Percentiles rank a stretch among this genome's conserved stretches.
phyloP scores from a whole-genome alignment of 768 basidiomycete genomes.

The Goffeauzyma gilvescens region DNA sequence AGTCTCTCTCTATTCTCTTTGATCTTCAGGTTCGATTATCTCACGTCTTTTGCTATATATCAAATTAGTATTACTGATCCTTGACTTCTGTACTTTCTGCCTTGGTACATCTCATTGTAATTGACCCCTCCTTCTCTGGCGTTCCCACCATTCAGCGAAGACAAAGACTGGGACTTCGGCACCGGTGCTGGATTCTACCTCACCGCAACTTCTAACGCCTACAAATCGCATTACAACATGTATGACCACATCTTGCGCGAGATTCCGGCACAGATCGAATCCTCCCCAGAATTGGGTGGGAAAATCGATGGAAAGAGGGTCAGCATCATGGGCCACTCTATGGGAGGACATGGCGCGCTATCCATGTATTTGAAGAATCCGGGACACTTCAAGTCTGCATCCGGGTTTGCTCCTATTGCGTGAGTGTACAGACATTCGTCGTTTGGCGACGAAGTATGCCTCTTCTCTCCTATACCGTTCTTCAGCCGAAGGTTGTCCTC shows the following conservation, averaged over 20 bases:
- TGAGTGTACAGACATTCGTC: no score
- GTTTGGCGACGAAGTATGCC: no score
- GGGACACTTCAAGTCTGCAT: conserved; percentile 59
- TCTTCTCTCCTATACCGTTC: no score
- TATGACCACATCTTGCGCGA: conserved; percentile 64
- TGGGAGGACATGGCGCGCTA: conserved; percentile 85
- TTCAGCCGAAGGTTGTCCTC: no score
- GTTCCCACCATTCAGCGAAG: no score
- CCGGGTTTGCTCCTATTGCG: conserved; percentile 46
- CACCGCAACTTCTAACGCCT: conserved; percentile 52
- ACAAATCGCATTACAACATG: conserved; percentile 55
- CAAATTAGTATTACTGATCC: background rate
- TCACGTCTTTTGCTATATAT: background rate
- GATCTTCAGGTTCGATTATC: background rate
- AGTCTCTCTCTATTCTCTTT: conserved; percentile 27
- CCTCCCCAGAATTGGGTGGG: background rate
- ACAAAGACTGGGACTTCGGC: conserved; percentile 68
- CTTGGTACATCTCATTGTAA: no score
- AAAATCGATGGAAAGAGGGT: conserved; percentile 36
- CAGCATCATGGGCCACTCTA: conserved; percentile 88
- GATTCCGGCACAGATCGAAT: conserved; percentile 56
- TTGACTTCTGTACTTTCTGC: no score
- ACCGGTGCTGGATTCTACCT: conserved; percentile 92
- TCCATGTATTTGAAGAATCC: conserved; percentile 64
- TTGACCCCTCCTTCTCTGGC: background rate